Evolutionary conservation across 1,284 basidiomycete genomes (phyloP), one percentile per base, ranked within the genome.

Genomic region (Pseudozyma tsukubaensis): DNA sequence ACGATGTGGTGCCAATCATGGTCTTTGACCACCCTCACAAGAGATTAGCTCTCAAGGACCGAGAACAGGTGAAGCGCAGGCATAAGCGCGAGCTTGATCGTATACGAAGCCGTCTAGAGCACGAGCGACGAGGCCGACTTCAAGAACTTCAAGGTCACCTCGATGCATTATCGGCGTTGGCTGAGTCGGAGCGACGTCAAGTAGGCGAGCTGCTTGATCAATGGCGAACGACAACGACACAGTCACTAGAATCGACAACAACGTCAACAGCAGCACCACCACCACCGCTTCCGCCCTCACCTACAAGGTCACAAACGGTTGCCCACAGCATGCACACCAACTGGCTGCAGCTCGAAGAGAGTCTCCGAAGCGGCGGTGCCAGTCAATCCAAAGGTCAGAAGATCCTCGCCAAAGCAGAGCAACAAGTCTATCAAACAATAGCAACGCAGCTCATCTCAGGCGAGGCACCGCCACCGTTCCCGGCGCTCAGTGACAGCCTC

Each of bases 21-120:
- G 72, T 82, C 12, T 82, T 82, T 40, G 80, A 82, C 54, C 72
- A 80, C 29, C 75, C 77, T 1, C 65, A 68, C 19, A 71, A 77
- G 45, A 49, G 78, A 18, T 52, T 80, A 8, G 59, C 75, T 4
- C 58, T 67, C 32, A 80, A 80, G 56, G 55, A 61, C 18, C 62
- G 79, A 24, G 79, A 80, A 56, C 71, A 77, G 49, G 49, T 54
- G 36, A 79, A 73, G 43, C 50, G 75, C 29, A 70, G 52, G 36
- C 65, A 71, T 14, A 73, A 71, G 44, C 67, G 75, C 49, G 67
- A 71, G 36, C 63, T 77, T 45, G 68, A 74, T 36, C 43, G 58
- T 1, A 67, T 63, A 32, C 65, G 76, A 19, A 75, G 68, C 50
- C 44, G 44, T 21, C 55, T 77, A 44, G 68, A 76, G 35, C 59